Base-by-base conservation (phyloP, 2,329 filamentous ascomycete species). In the Fusarium sp. region DNA sequence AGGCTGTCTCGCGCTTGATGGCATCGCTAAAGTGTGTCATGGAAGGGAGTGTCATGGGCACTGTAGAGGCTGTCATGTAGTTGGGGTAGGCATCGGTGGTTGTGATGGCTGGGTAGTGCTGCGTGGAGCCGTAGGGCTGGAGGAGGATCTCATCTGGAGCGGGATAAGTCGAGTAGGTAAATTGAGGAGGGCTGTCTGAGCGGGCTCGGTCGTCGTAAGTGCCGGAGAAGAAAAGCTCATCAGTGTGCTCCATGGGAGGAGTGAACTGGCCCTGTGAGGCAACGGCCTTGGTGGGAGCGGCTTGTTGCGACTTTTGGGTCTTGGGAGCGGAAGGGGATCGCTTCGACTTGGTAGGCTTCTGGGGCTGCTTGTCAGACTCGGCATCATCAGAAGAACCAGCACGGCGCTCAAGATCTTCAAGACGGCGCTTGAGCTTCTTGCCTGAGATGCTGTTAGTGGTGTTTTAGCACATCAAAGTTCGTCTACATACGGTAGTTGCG, bases 351-450 rank as follows among this genome's bases (percentile, higher is more conserved):
- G 58, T 72, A 56, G 70, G 50, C 57, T 73, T 72, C 67, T 59
- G 67, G 58, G 72, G 72, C 71, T 74, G 72, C 67, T 74, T 74
- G 51, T 75, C 72, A 46, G 67, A 72, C 36, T 81, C 80, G 52
- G 78, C 89, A 83, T 83, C 82, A 47, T 83, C 82, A 62, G 77
- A 78, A 53, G 79, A 80, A 45, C 90, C 91, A 61, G 92, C 92
- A 71, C 92, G 87, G 77, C 91, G 89, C 85, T 95, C 92, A 73
- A 95, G 87, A 77, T 95, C 92, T 84, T 95, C 92, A 77, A 96
- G 85, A 76, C 92, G 90, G 84, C 91, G 91, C 91, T 96, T 95
- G 74, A 95, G 90, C 89, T 95, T 95, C 89, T 95, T 95, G 86
- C 92, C 91, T 94, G 76, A 61, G 64, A 64, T 34, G 20, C 2